Conservation (phyloP, 202 grass and related monocot genomes). For the Zoysia matrella region DNA sequence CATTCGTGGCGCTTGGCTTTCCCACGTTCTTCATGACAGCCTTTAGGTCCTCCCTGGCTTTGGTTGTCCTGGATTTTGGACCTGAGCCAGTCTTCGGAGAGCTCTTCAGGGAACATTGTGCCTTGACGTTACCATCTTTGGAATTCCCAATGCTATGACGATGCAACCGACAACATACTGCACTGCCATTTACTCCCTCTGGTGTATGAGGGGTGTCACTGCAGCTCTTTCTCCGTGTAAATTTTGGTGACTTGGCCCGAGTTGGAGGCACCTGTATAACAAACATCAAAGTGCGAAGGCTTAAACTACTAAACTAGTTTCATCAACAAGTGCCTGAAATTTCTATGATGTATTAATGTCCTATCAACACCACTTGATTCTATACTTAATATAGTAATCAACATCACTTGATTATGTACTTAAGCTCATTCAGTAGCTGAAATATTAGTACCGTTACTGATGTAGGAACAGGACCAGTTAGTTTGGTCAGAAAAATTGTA, state of each 20-base stretch:
- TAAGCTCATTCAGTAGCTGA: too few relatives aligned
- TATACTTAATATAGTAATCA: too few relatives aligned
- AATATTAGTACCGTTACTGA: background rate
- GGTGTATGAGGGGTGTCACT: constrained; percentile 57
- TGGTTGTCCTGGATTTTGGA: constrained; percentile 50
- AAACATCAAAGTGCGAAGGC: constrained; percentile 21
- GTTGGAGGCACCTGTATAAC: constrained; percentile 30
- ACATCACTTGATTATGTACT: too few relatives aligned
- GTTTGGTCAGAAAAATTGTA: background rate
- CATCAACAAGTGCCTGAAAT: constrained; percentile 18
- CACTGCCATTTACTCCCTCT: constrained; percentile 53
- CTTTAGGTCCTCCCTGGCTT: constrained; percentile 48
- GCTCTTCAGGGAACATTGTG: constrained; percentile 55
- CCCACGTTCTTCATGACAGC: constrained; percentile 36
- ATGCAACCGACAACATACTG: constrained; percentile 66
- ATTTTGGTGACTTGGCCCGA: constrained; percentile 76
- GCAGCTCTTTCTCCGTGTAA: constrained; percentile 87
- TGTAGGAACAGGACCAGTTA: constrained; percentile 7
- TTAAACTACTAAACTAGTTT: background rate
- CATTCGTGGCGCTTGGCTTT: constrained; percentile 34
- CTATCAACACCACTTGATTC: background rate
- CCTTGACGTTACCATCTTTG: constrained; percentile 49
- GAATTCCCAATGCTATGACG: constrained; percentile 68
- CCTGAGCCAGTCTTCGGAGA: constrained; percentile 42
- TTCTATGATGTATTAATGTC: background rate